These are phyloP conservation scores for Teunomyces pallodes DNA, from an alignment of 805 yeast genomes.

Conservation along the genomic window DNA sequence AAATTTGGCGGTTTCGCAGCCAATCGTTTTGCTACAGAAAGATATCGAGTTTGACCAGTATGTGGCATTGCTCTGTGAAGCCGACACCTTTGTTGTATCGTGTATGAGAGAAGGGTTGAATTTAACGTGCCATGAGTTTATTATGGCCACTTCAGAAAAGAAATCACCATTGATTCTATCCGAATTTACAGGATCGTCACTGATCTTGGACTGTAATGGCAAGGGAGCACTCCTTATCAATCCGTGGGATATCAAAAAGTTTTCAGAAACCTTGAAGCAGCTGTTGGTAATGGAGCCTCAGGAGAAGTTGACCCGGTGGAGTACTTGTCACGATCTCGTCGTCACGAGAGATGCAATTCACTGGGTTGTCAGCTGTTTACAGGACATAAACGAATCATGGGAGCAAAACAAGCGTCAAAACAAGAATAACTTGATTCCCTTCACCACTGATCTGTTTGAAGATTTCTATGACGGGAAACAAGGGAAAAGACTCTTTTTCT, in stretches of 20 bases:
- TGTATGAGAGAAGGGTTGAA: constrained; percentile 97
- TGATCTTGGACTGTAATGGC: constrained; percentile 51
- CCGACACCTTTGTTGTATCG: constrained; percentile 83
- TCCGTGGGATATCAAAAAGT: constrained; percentile 81
- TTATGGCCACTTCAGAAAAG: constrained; percentile 66
- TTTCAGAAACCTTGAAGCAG: constrained; percentile 58
- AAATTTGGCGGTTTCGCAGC: constrained; percentile 71
- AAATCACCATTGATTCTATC: constrained; percentile 83
- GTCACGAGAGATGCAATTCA: constrained; percentile 63
- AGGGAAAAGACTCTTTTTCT: constrained; percentile 47
- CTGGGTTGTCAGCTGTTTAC: constrained; percentile 67
- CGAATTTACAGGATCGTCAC: constrained; percentile 94
- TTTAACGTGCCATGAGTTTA: constrained; percentile 91
- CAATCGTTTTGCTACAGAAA: constrained; percentile 83
- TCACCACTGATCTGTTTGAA: constrained; percentile 33
- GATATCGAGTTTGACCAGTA: constrained; percentile 90
- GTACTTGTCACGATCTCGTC: constrained; percentile 55
- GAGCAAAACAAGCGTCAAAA: constrained; percentile 26
- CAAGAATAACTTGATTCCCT: constrained; percentile 23
- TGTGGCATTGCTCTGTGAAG: constrained; percentile 79
- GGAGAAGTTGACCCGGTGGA: constrained; percentile 66
- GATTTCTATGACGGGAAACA: constrained; percentile 24
- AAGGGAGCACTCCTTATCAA: constrained; percentile 75
- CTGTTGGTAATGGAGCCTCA: constrained; percentile 64
- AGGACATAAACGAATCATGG: constrained; percentile 49